Evolutionary conservation across 2,329 filamentous ascomycete species (phyloP).

Genomic region (Aspergillus japonicus): DNA sequence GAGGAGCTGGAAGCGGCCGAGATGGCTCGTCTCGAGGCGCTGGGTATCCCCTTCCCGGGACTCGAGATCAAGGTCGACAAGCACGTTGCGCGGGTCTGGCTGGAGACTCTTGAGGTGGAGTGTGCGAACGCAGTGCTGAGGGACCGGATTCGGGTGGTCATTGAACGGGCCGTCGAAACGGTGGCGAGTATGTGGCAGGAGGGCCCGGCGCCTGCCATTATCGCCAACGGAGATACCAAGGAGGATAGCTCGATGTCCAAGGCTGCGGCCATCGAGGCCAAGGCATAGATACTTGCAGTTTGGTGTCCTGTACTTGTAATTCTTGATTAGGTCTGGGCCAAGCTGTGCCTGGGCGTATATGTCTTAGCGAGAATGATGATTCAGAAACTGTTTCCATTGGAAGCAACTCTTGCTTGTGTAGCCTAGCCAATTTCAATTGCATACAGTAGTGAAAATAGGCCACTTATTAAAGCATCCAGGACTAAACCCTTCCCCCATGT

Average conservation of each 20-base stretch:
- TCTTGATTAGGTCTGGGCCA: neutral
- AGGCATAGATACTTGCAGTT: conserved; percentile 14
- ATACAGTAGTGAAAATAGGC: too few relatives aligned
- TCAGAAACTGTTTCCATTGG: neutral
- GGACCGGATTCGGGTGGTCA: conserved; percentile 82
- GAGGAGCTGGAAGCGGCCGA: conserved; percentile 64
- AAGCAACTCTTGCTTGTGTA: neutral
- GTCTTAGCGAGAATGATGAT: neutral
- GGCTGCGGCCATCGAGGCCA: conserved; percentile 24
- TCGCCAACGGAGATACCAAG: conserved; percentile 25
- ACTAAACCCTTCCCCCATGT: neutral
- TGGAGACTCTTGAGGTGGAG: conserved; percentile 89
- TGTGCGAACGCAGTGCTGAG: conserved; percentile 74
- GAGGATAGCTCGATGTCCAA: conserved; percentile 19
- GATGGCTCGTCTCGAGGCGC: conserved; percentile 72
- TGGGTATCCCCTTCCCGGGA: conserved; percentile 89
- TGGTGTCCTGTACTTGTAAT: neutral
- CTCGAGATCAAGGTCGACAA: conserved; percentile 85
- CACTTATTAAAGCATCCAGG: too few relatives aligned
- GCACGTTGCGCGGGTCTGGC: conserved; percentile 82
- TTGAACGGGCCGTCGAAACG: conserved; percentile 85
- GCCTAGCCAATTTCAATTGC: too few relatives aligned
- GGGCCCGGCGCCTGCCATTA: conserved; percentile 23
- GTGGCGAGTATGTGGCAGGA: conserved; percentile 66
- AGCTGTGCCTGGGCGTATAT: neutral